phyloP scores from a whole-genome alignment of 768 basidiomycete species.

The Mycena vitilis region DNA sequence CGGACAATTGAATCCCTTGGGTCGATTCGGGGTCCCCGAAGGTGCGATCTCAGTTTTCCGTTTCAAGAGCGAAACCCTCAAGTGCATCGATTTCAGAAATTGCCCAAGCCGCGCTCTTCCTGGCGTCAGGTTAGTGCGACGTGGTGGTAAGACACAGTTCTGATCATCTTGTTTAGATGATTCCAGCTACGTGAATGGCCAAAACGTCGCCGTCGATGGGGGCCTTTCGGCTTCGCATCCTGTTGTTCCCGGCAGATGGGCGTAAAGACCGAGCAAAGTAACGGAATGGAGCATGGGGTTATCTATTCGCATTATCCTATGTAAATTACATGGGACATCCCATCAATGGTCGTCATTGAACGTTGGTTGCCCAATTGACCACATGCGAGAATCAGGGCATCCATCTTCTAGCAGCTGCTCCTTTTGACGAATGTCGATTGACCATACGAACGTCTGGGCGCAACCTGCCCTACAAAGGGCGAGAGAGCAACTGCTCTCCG shows the following conservation, averaged over 20 bases:
- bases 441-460: too few relatives aligned
- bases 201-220: constrained; percentile 88
- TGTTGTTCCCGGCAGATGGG: constrained; percentile 79
- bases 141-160: neutral
- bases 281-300: too few relatives aligned
- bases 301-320: neutral
- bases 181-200: constrained; percentile 93
- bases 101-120: constrained; percentile 85
- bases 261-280: constrained; percentile 44
- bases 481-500: too few relatives aligned
- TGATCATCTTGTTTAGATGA: constrained; percentile 65
- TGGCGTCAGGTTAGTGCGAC: constrained; percentile 78
- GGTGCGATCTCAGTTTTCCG: constrained; percentile 56
- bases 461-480: too few relatives aligned
- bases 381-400: too few relatives aligned
- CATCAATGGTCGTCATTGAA: neutral
- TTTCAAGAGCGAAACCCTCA: constrained; percentile 3
- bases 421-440: too few relatives aligned
- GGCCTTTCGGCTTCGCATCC: constrained; percentile 86
- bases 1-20: constrained; percentile 86
- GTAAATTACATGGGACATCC: neutral
- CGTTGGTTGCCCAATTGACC: too few relatives aligned
- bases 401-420: too few relatives aligned
- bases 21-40: constrained; percentile 84
- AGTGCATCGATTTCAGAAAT: constrained; percentile 68